A percentile compares a stretch with the other conserved stretches of the same genome.
phyloP scores from a whole-genome alignment of 2,329 filamentous ascomycete species.

The Penicillium sp. region DNA sequence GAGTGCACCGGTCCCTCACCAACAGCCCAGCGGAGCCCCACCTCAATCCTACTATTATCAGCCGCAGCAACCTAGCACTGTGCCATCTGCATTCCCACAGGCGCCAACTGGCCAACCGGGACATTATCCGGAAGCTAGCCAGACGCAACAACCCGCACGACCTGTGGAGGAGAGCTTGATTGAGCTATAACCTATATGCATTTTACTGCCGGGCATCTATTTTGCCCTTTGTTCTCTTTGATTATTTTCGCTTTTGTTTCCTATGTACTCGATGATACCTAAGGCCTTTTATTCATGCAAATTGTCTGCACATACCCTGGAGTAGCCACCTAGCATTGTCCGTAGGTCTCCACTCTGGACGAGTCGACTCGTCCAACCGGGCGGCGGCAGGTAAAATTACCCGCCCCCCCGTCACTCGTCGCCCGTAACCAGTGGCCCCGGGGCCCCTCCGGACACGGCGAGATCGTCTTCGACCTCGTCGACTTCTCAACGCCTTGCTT shows the following conservation, averaged over 20 bases:
- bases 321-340: too few species aligned
- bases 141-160: conserved; percentile 18
- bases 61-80: conserved; percentile 16
- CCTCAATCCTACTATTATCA: conserved; percentile 29
- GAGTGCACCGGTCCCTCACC: conserved; percentile 12
- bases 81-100: conserved; percentile 22
- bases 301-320: conserved; percentile 11
- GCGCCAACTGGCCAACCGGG: conserved; percentile 23
- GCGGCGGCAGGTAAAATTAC: conserved; percentile 9
- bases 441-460: conserved; percentile 16
- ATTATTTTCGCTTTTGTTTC: neutral
- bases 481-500: conserved; percentile 2
- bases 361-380: neutral
- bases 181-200: conserved; percentile 25
- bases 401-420: conserved; percentile 1
- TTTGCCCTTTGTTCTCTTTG: neutral
- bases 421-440: too few species aligned
- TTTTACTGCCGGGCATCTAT: conserved; percentile 7
- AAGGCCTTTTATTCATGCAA: conserved; percentile 9
- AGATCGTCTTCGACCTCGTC: conserved; percentile 12
- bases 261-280: conserved; percentile 27
- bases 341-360: neutral
- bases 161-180: conserved; percentile 31
- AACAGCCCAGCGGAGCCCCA: conserved; percentile 19
- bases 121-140: conserved; percentile 21